Evolutionary conservation across 1,139 yeast species (phyloP), one percentile per base, ranked within the genome.

Genomic region (Debaryomycetaceae sp.): DNA sequence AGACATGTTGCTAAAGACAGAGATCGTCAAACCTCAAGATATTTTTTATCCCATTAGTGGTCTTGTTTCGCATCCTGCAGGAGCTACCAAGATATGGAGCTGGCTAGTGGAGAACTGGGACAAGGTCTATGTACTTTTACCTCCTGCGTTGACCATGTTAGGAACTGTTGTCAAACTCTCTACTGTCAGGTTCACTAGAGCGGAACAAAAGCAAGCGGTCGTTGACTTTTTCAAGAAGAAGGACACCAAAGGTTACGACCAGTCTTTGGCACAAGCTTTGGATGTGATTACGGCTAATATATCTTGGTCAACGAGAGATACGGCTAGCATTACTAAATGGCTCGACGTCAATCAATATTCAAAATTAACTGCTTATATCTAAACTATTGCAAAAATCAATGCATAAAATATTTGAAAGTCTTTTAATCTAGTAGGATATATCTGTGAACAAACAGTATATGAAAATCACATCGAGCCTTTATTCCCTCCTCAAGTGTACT

Each of bases 61-160:
- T 36, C 69, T 88, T 67, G 73, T 85, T 57, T 59, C 78, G 14
- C 83, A 81, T 57, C 72, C 68, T 46, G 74, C 70, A 39, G 96
- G 96, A 68, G 72, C 81, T 49, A 75, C 76, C 53, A 78, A 80
- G 17, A 66, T 84, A 53, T 91, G 93, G 90, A 51, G 60, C n/a
- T 91, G 97, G 96, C 61, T 84, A 54, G 78, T 78, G 52, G 57
- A 52, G n/a, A 83, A 90, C 63, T 90, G 95, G 91, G 88, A 80
- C 47, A 74, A 67, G 40, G 63, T 91, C 50, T 67, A 69, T 53
- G 74, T 79, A 60, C 70, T 76, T 55, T 77, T 88, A 61, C 96
- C 97, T 41, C 89, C 95, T n/a, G 84, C 87, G 27, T 76, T 86
- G 50, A 76, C 89, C 22, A 80, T 90, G 84, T 75, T 91, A 53